Base-by-base conservation (phyloP, 495 filamentous ascomycete genomes). In the Stereocaulon alpinum region DNA sequence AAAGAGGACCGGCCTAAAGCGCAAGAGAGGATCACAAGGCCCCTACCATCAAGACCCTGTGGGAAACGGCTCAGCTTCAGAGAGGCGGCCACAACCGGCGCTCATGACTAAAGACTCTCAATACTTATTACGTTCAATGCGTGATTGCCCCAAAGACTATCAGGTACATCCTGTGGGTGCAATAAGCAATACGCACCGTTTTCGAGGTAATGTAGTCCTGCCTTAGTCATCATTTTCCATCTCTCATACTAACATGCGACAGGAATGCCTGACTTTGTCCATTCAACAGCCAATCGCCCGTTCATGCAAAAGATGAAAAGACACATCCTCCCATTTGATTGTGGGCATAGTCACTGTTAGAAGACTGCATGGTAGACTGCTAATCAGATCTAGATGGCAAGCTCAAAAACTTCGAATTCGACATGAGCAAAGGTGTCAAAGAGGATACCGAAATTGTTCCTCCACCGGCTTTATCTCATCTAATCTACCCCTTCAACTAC, bases 111-210 rank as follows among this genome's bases (percentile, higher is more conserved):
- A 64, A 64, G 69, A 65, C 27, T 70, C 76, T 9, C 64, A 66
- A 34, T 66, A 74, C 47, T 59, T 95, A 22, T 67, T 86, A 45
- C 82, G 82, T 51, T 86, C 77, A 60, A 72, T 97, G 58, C 76
- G 74, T 53, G 89, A 91, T 70, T 92, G 89, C 67, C 69, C 78
- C 0, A 80, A 76, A 0, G 82, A 74, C 20, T 94, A 94, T 68
- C 72, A 73, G 6, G 75, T 91, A 51, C 82, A 91, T 65, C 74
- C 82, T 10, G 74, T 93, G 2, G 93, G 89, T 2, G 72, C 79
- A 34, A 80, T 98, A 53, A 77, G 80, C 34, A 80, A 85, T 44
- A 92, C 89, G 10, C 91, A 97, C 76, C 83, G 92, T 24, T 97
- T 93, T 69, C 82, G 93, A 73, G 79, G 86, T 88, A 69, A 12